Percentiles rank a stretch among this genome's conserved stretches.
Evolutionary conservation across 2,329 filamentous ascomycete genomes (phyloP).

Genomic region (Fonsecaea pedrosoi): DNA sequence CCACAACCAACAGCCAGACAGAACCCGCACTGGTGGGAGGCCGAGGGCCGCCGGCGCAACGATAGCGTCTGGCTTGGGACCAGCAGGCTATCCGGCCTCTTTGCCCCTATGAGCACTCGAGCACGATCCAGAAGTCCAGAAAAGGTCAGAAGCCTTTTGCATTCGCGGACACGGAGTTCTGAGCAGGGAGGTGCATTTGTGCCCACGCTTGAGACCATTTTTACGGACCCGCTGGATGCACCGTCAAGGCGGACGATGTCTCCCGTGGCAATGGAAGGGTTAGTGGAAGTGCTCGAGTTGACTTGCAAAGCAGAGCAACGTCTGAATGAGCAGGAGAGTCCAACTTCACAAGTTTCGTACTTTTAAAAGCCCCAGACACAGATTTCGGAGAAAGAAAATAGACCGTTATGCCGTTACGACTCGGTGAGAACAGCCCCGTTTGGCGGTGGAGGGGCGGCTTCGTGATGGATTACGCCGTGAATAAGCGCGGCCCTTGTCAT

Average conservation of each 20-base stretch:
- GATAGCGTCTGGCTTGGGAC: conserved; percentile 39
- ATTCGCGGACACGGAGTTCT: conserved; percentile 22
- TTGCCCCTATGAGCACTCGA: conserved; percentile 21
- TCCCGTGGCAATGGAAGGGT: background rate
- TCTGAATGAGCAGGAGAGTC: background rate
- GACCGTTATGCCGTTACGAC: background rate
- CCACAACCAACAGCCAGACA: conserved; percentile 5
- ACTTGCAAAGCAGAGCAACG: background rate
- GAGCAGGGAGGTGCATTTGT: conserved; percentile 14
- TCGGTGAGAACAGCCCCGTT: background rate
- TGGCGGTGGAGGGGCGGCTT: background rate
- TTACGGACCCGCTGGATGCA: background rate
- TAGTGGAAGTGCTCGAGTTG: background rate
- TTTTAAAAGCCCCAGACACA: background rate
- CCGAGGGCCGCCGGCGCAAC: conserved; percentile 37
- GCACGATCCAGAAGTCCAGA: conserved; percentile 31
- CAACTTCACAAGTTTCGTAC: background rate
- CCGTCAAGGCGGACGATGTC: background rate
- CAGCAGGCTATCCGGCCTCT: conserved; percentile 20
- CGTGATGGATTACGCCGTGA: background rate
- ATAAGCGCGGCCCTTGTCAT: background rate
- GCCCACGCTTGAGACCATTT: conserved; percentile 17
- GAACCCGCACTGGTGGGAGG: conserved; percentile 38
- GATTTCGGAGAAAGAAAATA: background rate
- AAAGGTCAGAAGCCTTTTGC: conserved; percentile 7